Evolutionary conservation across 805 yeast species (phyloP).

Genomic region (Tanozyma kutaoensis): DNA sequence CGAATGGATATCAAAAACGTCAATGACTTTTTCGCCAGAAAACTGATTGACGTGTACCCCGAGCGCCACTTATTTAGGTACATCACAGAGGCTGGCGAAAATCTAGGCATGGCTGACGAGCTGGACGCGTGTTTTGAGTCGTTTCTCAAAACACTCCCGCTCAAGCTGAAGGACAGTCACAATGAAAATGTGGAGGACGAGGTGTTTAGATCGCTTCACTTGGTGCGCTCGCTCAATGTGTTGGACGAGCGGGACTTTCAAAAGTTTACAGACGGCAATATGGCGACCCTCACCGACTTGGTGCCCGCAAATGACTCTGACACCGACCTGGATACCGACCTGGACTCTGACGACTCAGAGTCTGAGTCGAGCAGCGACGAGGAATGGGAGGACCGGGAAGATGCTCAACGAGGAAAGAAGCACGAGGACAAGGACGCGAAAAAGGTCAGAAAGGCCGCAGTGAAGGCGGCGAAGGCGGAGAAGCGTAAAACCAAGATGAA

Average conservation of each 20-base stretch:
- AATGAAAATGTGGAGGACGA: conserved; percentile 63
- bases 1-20: conserved; percentile 97
- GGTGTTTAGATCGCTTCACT: conserved; percentile 68
- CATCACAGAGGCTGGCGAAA: conserved; percentile 38
- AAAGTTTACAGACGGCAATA: conserved; percentile 66
- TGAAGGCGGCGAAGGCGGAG: conserved; percentile 68
- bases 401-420: conserved; percentile 54
- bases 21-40: conserved; percentile 69
- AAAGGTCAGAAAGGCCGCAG: conserved; percentile 58
- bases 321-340: conserved; percentile 19
- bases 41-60: conserved; percentile 62
- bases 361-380: no score
- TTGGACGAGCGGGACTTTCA: conserved; percentile 83
- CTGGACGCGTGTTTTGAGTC: conserved; percentile 13
- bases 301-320: conserved; percentile 23
- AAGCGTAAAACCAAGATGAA: conserved; percentile 74
- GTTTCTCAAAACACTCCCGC: conserved; percentile 38
- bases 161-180: conserved; percentile 34
- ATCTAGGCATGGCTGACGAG: conserved; percentile 12
- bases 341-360: conserved; percentile 2
- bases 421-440: conserved; percentile 68
- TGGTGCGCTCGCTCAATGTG: conserved; percentile 70
- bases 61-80: conserved; percentile 76
- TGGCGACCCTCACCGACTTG: conserved; percentile 59
- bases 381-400: conserved; percentile 28